These are phyloP conservation scores for Macrocybe gigantea DNA, from an alignment of 768 basidiomycete genomes.

Conservation along the genomic window DNA sequence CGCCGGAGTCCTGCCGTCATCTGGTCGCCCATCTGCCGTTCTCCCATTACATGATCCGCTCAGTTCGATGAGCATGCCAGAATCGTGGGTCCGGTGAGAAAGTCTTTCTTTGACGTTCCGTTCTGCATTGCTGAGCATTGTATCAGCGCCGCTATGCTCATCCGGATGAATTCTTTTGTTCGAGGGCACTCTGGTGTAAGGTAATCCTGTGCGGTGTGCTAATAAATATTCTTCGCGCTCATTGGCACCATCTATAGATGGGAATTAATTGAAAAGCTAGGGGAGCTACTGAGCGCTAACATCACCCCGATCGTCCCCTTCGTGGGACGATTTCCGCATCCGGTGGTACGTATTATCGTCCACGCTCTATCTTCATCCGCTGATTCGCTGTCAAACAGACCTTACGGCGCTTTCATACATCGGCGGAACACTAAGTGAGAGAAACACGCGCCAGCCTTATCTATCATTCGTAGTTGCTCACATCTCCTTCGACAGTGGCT, in stretches of 20 bases:
- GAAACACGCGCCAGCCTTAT: too few species aligned
- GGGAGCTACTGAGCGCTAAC: slow-evolving; percentile 53
- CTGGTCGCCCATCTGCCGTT: slow-evolving; percentile 32
- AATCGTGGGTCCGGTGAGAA: slow-evolving; percentile 71
- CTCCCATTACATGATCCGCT: slow-evolving; percentile 67
- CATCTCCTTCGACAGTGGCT: slow-evolving; percentile 26
- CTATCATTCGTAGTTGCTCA: too few species aligned
- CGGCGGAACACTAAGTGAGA: slow-evolving; percentile 44
- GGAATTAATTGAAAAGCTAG: slow-evolving; percentile 70
- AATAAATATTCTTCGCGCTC: too few species aligned
- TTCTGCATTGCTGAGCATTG: slow-evolving; percentile 27
- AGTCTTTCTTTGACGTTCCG: slow-evolving; percentile 3
- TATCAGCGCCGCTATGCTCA: slow-evolving; percentile 64
- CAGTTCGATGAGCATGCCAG: slow-evolving; percentile 70
- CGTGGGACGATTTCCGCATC: slow-evolving; percentile 75
- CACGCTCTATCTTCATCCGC: not conserved
- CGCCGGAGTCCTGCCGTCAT: slow-evolving; percentile 57
- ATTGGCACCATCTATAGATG: slow-evolving; percentile 31
- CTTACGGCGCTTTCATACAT: slow-evolving; percentile 53
- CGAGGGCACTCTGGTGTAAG: slow-evolving; percentile 80
- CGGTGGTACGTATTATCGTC: slow-evolving; percentile 43
- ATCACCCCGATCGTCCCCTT: slow-evolving; percentile 74
- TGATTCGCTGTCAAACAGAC: slow-evolving; percentile 21
- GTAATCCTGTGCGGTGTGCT: not conserved
- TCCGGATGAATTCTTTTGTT: slow-evolving; percentile 79